Evolutionary conservation across 1,284 basidiomycete species (phyloP), one percentile per base, ranked within the genome.

Genomic region (Hemileia vastatrix): DNA sequence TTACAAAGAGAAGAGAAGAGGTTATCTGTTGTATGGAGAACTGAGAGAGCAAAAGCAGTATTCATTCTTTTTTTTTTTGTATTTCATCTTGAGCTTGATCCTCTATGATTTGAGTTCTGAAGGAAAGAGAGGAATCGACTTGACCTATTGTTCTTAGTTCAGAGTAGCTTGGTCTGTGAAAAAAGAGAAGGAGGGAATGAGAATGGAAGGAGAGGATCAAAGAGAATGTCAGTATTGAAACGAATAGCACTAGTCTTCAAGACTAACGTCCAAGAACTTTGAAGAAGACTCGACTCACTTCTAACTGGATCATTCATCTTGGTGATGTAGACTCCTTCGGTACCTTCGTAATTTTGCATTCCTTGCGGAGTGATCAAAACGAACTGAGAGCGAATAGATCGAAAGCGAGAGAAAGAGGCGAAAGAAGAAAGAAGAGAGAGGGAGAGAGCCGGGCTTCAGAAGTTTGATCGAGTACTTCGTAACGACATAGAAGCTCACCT

Each of bases 341-440:
- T 40, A 40, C 36, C 36, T 40, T 40, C 36, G 8, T 40, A 15
- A 47, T 66, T 64, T 32, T 67, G 61, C 73, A 75, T 74, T 48
- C 68, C 68, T 53, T 73, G 72, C 6, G 73, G 73, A 44, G 70
- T 72, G 59, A 71, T 72, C 52, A 72, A 60, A n/a, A 71, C 65
- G 58, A 70, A 71, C 64, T 40, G 15, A 9, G 27, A 27, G 27
- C 27, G 27, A 27, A 27, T 27, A 27, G 27, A 27, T 27, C 27
- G 27, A 27, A 27, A 27, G 27, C 27, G 27, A 40, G 15, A 40
- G 36, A 15, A 40, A 15, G 36, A 40, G 15, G 36, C 11, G 9
- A 40, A 40, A 40, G 36, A 40, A 40, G 36, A 40, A 40, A 40
- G 36, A 40, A 40, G 15, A 40, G 36, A 9, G 36, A 11, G 9